Evolutionary conservation across 2,329 filamentous ascomycete species (phyloP).

Genomic region (Fusarium zealandicum): DNA sequence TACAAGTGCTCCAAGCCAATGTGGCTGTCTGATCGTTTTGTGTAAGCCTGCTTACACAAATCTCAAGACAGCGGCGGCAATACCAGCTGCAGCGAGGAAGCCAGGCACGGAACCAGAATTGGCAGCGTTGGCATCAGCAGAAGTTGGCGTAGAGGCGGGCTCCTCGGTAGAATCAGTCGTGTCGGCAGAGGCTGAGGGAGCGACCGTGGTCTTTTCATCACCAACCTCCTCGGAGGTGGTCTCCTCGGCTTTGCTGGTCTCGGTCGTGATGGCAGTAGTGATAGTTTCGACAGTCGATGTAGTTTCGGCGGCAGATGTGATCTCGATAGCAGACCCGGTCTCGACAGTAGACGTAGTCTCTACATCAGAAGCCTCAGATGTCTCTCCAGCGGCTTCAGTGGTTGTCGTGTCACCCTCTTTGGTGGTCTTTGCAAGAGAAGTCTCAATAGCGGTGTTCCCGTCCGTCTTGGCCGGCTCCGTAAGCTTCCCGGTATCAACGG

Average conservation of each 20-base stretch:
- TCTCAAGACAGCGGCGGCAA: constrained; percentile 14
- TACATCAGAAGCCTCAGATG: background rate
- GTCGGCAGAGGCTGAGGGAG: background rate
- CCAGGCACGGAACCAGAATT: background rate
- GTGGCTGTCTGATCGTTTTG: background rate
- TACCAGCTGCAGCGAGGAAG: constrained; percentile 1
- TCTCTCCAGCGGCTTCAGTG: background rate
- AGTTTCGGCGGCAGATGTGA: background rate
- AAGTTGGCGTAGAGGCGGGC: background rate
- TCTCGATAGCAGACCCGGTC: constrained; percentile 3
- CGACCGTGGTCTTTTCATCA: background rate
- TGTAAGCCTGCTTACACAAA: constrained; percentile 7
- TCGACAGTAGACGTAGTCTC: background rate
- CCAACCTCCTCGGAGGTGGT: background rate
- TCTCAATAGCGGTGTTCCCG: background rate
- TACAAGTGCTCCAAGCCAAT: no score
- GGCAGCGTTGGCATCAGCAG: constrained; percentile 5
- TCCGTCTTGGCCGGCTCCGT: constrained; percentile 7
- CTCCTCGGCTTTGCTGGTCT: constrained; percentile 7
- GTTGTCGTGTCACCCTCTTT: background rate
- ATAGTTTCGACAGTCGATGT: background rate
- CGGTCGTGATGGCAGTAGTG: background rate
- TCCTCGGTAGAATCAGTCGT: background rate
- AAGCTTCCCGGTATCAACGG: constrained; percentile 15
- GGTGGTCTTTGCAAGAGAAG: background rate